Conservation (phyloP, 345 rosid genomes). For the Euphorbia pulcherrima region DNA sequence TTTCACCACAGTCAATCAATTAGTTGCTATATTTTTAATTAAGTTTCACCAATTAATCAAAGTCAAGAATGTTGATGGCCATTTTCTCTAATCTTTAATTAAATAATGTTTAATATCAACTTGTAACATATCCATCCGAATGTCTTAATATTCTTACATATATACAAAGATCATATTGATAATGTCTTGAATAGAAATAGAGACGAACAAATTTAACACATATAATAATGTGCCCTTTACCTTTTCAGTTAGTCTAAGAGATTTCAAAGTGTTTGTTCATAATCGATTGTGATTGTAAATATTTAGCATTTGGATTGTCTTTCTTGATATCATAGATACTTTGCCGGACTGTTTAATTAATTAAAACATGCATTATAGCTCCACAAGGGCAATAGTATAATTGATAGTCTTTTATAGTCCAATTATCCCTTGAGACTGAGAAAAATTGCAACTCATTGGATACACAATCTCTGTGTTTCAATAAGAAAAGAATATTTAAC, state of each 20-base stretch:
- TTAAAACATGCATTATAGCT: too few relatives aligned
- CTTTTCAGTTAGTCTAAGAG: constrained; percentile 6
- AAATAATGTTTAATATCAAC: not conserved
- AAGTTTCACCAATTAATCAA: too few relatives aligned
- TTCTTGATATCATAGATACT: not conserved
- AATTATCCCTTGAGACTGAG: too few relatives aligned
- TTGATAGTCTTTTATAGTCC: too few relatives aligned
- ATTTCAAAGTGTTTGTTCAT: constrained; percentile 1
- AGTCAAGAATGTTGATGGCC: too few relatives aligned
- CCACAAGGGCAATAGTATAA: too few relatives aligned
- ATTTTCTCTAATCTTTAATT: not conserved
- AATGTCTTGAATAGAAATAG: not conserved
- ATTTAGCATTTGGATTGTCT: constrained; percentile 2
- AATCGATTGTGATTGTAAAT: not conserved
- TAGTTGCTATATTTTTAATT: too few relatives aligned
- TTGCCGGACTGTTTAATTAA: not conserved
- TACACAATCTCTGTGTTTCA: too few relatives aligned
- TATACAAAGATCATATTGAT: not conserved
- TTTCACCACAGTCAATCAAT: too few relatives aligned
- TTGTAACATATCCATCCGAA: not conserved
- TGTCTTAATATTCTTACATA: not conserved
- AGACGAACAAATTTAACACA: not conserved
- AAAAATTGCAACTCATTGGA: too few relatives aligned
- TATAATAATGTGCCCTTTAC: not conserved
- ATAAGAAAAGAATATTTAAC: too few relatives aligned